A percentile compares a stretch with the other conserved stretches of the same genome.
Conservation (phyloP, 176 grass and related monocot genomes). For the Hyparrhenia diplandra region DNA sequence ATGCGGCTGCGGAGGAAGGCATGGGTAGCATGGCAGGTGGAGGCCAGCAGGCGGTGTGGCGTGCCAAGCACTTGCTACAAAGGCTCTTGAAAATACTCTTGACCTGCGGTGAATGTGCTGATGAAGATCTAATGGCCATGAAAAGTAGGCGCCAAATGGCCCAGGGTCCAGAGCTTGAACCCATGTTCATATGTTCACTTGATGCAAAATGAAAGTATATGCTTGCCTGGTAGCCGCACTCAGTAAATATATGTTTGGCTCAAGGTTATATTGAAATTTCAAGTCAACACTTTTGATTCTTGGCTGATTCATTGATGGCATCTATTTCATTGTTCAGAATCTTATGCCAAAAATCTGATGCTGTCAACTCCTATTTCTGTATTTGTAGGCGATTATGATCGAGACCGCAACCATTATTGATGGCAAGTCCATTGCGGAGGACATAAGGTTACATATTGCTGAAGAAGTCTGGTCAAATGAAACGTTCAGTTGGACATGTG, state of each 20-base stretch:
- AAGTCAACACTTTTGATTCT: slow-evolving; percentile 3
- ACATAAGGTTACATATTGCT: slow-evolving; percentile 70
- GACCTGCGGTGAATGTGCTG: neutral
- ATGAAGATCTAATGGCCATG: neutral
- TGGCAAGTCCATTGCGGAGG: slow-evolving; percentile 74
- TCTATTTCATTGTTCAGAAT: neutral
- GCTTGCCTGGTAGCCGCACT: neutral
- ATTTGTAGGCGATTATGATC: slow-evolving; percentile 35
- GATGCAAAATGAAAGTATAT: neutral
- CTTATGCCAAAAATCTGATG: neutral
- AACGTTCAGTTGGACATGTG: slow-evolving; percentile 42
- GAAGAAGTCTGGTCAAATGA: slow-evolving; percentile 61
- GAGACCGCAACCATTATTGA: slow-evolving; percentile 53
- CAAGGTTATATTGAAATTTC: neutral
- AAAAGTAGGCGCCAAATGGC: neutral
- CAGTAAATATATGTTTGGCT: neutral
- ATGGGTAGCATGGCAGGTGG: neutral
- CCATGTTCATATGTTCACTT: neutral
- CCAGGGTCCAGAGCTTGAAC: neutral
- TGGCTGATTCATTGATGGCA: neutral
- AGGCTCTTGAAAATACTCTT: neutral
- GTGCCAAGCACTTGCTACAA: neutral
- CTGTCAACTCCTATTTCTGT: neutral
- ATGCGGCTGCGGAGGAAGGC: neutral
- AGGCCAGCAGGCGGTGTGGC: neutral